Evolutionary conservation across 192 early-diverging fungal genomes (phyloP).

Genomic region (Mortierella alpina): DNA sequence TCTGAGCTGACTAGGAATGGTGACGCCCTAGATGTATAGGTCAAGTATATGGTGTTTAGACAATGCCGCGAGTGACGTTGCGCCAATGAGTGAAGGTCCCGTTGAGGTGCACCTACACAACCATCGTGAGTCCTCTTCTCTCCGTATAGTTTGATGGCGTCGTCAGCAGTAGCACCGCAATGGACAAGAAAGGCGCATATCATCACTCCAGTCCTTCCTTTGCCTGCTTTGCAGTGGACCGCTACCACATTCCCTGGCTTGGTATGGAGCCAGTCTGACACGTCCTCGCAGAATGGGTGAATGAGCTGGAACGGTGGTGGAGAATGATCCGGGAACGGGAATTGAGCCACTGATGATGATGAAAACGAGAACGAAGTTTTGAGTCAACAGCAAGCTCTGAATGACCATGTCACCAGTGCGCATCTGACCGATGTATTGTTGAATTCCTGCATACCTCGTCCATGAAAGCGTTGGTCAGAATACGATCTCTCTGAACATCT

Average conservation of each 20-base stretch:
- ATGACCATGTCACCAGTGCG: neutral
- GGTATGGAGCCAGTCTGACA: slow-evolving; percentile 55
- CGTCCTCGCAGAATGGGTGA: slow-evolving; percentile 63
- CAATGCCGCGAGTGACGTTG: neutral
- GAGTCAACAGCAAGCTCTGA: neutral
- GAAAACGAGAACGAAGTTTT: neutral
- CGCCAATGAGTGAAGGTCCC: neutral
- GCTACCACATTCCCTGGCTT: slow-evolving; percentile 59
- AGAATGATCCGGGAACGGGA: slow-evolving; percentile 67
- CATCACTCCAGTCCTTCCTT: slow-evolving; percentile 72
- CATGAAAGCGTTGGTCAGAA: slow-evolving; percentile 56
- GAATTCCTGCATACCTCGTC: slow-evolving; percentile 38
- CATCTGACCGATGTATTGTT: neutral
- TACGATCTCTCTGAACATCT: slow-evolving; percentile 68
- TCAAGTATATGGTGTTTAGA: neutral
- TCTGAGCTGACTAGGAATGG: slow-evolving; percentile 67
- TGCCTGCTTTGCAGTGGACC: slow-evolving; percentile 76
- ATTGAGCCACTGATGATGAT: slow-evolving; percentile 52
- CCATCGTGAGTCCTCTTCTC: slow-evolving; percentile 58
- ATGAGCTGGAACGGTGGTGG: slow-evolving; percentile 62
- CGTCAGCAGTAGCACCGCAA: slow-evolving; percentile 39
- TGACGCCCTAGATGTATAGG: slow-evolving; percentile 54
- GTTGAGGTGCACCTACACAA: slow-evolving; percentile 33
- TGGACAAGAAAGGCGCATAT: slow-evolving; percentile 61
- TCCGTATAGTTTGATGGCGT: slow-evolving; percentile 62